These are phyloP conservation scores for Dactylellina sp. DNA, from an alignment of 2,329 filamentous ascomycete genomes.

Conservation along the genomic window DNA sequence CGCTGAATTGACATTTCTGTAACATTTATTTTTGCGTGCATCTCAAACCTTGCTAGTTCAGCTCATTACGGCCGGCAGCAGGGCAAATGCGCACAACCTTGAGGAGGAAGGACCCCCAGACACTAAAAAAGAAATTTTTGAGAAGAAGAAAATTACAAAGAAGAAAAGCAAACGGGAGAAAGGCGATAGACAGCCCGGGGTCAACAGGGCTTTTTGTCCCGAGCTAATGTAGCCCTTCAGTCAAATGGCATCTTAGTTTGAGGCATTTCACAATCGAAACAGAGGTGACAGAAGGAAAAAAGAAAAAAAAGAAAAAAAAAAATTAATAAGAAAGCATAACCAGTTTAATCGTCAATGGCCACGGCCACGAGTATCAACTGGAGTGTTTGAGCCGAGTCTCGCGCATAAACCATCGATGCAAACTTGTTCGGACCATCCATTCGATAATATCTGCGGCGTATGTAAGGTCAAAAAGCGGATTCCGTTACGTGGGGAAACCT, in stretches of 20 bases:
- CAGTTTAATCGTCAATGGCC: not conserved
- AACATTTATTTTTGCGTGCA: conserved; percentile 51
- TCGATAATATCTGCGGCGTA: conserved; percentile 21
- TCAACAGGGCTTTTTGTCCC: conserved; percentile 46
- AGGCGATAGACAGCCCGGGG: conserved; percentile 55
- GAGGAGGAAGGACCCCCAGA: conserved; percentile 46
- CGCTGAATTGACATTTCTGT: conserved; percentile 46
- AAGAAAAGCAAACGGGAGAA: conserved; percentile 55
- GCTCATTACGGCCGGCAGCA: conserved; percentile 50
- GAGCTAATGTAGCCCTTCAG: conserved; percentile 53
- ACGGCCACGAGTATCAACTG: conserved; percentile 19
- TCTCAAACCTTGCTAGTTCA: conserved; percentile 54
- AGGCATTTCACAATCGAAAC: conserved; percentile 54
- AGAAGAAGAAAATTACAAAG: conserved; percentile 38
- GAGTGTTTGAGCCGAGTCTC: conserved; percentile 44
- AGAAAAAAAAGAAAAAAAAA: conserved; percentile 15
- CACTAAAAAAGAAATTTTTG: conserved; percentile 43
- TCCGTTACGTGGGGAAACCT: conserved; percentile 55
- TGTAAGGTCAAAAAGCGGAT: conserved; percentile 39
- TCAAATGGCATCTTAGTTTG: conserved; percentile 55
- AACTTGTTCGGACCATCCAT: conserved; percentile 25
- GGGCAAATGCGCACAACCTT: conserved; percentile 52
- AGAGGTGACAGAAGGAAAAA: not conserved
- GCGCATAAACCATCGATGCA: conserved; percentile 40
- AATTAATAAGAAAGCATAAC: conserved; percentile 36